Evolutionary conservation across 352 stramenopile genomes (phyloP).

Genomic region (Pythium periplocum): DNA sequence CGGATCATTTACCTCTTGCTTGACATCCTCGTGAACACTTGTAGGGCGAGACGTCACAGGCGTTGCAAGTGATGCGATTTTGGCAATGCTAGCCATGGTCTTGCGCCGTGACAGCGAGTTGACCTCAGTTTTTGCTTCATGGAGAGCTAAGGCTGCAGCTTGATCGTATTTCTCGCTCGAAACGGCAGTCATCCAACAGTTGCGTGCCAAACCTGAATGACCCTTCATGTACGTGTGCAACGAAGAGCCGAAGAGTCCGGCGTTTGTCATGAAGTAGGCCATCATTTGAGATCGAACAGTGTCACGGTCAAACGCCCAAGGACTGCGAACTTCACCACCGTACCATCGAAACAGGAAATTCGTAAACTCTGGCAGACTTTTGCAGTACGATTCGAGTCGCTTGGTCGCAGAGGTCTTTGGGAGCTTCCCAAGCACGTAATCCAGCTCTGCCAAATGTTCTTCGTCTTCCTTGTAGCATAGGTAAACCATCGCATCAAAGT

Average conservation of each 20-base stretch:
- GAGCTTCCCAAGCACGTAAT: conserved; percentile 60
- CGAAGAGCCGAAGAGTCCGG: conserved; percentile 45
- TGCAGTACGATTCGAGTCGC: conserved; percentile 63
- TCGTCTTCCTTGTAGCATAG: conserved; percentile 58
- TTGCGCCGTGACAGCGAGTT: conserved; percentile 56
- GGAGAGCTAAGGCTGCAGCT: conserved; percentile 42
- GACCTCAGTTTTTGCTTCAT: conserved; percentile 46
- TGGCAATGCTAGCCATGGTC: conserved; percentile 73
- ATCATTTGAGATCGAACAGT: conserved; percentile 34
- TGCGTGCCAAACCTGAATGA: conserved; percentile 46
- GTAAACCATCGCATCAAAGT: conserved; percentile 83
- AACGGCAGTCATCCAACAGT: conserved; percentile 64
- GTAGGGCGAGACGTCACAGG: conserved; percentile 29
- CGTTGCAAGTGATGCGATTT: conserved; percentile 67
- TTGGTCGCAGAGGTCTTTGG: conserved; percentile 46
- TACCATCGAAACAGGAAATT: conserved; percentile 77
- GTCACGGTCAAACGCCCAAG: conserved; percentile 40
- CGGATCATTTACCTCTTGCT: conserved; percentile 44
- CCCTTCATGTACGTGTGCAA: conserved; percentile 63
- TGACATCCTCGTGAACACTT: conserved; percentile 39
- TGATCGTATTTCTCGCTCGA: conserved; percentile 62
- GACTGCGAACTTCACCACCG: conserved; percentile 56
- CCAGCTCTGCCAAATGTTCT: conserved; percentile 50
- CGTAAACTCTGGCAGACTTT: conserved; percentile 45
- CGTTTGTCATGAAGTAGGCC: conserved; percentile 59